phyloP scores from a whole-genome alignment of 2,329 filamentous ascomycete species.

The Alternaria metachromatica region DNA sequence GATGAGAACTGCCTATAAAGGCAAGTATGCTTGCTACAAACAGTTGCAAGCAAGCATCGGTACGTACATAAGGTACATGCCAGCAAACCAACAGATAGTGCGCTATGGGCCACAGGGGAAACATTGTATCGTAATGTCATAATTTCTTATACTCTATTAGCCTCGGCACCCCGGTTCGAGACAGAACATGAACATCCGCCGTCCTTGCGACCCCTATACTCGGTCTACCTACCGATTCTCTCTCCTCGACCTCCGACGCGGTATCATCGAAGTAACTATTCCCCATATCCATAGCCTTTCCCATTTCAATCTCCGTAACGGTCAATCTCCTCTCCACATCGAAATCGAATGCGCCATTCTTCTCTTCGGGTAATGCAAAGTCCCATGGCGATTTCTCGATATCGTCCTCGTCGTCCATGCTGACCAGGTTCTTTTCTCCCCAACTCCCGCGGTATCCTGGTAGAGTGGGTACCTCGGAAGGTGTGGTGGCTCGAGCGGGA shows the following conservation, averaged over 20 bases:
- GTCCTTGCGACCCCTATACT: constrained; percentile 9
- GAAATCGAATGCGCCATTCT: not conserved
- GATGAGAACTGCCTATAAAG: not conserved
- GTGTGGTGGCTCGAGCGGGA: constrained; percentile 9
- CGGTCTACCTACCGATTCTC: not conserved
- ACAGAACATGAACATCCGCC: not conserved
- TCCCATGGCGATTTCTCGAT: not conserved
- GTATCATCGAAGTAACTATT: constrained; percentile 20
- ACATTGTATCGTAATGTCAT: constrained; percentile 1
- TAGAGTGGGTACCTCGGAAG: constrained; percentile 21
- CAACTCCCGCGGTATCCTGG: constrained; percentile 22
- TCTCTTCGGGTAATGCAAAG: not conserved
- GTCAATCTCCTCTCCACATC: constrained; percentile 10
- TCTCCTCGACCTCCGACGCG: constrained; percentile 15
- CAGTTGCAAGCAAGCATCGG: not conserved
- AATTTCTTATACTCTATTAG: constrained; percentile 10
- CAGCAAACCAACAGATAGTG: not conserved
- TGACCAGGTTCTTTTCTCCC: constrained; percentile 3
- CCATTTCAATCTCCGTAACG: constrained; percentile 6
- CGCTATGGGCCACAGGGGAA: not conserved
- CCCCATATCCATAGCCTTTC: not conserved
- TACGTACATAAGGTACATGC: not conserved
- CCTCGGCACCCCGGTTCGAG: not conserved
- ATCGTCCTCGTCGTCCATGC: not conserved
- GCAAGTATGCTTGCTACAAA: not conserved